Base-by-base conservation (phyloP, 768 basidiomycete genomes). In the Lactifluus echinatus region DNA sequence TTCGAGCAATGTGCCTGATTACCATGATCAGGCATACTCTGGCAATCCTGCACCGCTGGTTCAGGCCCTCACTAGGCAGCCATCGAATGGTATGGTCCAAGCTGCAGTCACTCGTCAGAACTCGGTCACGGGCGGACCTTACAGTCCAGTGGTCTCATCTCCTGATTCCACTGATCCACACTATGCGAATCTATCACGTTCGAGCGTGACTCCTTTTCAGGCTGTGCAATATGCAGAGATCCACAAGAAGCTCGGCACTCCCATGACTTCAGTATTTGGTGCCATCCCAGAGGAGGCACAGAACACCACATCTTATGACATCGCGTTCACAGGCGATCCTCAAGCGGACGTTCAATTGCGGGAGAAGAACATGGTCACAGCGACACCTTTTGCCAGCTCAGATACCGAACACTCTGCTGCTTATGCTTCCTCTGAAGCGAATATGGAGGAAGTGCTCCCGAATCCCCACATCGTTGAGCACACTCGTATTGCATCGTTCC, bases 211-310 rank as follows among this genome's bases (percentile, higher is more conserved):
- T 3, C 86, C 87, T 0, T 86, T 77, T 76, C 87, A 89, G 65
- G 87, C 84, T 39, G 77, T 75, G 0, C 88, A 89, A 67, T 89
- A 89, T 64, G 79, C 75, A 19, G 86, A 84, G 64, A 87, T 88
- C 54, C 79, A 83, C 5, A 74, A 77, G 63, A 78, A 73, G 19
- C 68, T 89, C 39, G 76, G 80, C 57, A 31, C 63, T 4, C 61
- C 64, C 8, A 65, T 68, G 8, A 66, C 67, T 4, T 49, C 55
- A 10, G 58, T 57, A 40, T 50, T 71, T 26, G 49, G 59, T 40
- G 61, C 57, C 1, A 60, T 62, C 44, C 55, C 59, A 43, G 69
- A 60, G 53, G 50, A 60, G 12, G 60, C 64, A n/a, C 63, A 67
- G 8, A 44, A 67, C n/a, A 61, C 65, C n/a, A 26, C 52, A 23